Conservation (phyloP, 1,139 yeast genomes). For the Meyerozyma carpophila region DNA sequence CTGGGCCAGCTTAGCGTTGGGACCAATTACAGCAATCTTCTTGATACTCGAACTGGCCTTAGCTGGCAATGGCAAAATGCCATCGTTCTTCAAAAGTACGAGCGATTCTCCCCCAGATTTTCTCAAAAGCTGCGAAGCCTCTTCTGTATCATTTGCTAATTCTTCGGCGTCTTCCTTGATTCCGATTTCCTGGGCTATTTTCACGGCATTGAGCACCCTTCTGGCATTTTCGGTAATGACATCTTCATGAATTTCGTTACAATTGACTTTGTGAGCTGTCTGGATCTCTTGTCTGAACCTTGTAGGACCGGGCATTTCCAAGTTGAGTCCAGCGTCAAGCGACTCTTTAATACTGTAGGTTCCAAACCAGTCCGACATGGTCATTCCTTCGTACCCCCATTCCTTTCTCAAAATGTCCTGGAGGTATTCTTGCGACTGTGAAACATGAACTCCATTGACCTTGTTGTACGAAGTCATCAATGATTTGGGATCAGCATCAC, state of each 20-base stretch:
- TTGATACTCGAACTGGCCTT: slow-evolving; percentile 19
- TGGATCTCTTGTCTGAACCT: slow-evolving; percentile 37
- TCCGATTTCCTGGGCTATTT: slow-evolving; percentile 36
- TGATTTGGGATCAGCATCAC: slow-evolving; percentile 44
- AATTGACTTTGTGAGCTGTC: slow-evolving; percentile 30
- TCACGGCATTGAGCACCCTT: slow-evolving; percentile 40
- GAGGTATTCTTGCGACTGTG: slow-evolving; percentile 39
- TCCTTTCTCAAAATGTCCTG: slow-evolving; percentile 45
- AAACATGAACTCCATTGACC: slow-evolving; percentile 52
- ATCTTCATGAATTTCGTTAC: slow-evolving; percentile 21
- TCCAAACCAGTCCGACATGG: slow-evolving; percentile 64
- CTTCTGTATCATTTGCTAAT: slow-evolving; percentile 37
- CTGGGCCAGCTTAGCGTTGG: slow-evolving; percentile 39
- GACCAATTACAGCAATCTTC: slow-evolving; percentile 45
- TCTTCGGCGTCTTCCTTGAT: slow-evolving; percentile 38
- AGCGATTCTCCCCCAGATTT: slow-evolving; percentile 46
- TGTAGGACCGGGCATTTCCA: slow-evolving; percentile 64
- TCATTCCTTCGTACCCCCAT: slow-evolving; percentile 52
- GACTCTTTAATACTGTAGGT: slow-evolving; percentile 45
- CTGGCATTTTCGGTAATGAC: slow-evolving; percentile 41
- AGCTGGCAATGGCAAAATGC: slow-evolving; percentile 36
- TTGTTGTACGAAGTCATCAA: slow-evolving; percentile 60
- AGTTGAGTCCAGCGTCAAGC: slow-evolving; percentile 51
- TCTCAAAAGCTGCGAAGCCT: slow-evolving; percentile 39
- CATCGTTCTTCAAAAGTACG: slow-evolving; percentile 50